A percentile compares a stretch with the other conserved stretches of the same genome.
Evolutionary conservation across 2,329 filamentous ascomycete genomes (phyloP).

Genomic region (Microascus cirrosus): DNA sequence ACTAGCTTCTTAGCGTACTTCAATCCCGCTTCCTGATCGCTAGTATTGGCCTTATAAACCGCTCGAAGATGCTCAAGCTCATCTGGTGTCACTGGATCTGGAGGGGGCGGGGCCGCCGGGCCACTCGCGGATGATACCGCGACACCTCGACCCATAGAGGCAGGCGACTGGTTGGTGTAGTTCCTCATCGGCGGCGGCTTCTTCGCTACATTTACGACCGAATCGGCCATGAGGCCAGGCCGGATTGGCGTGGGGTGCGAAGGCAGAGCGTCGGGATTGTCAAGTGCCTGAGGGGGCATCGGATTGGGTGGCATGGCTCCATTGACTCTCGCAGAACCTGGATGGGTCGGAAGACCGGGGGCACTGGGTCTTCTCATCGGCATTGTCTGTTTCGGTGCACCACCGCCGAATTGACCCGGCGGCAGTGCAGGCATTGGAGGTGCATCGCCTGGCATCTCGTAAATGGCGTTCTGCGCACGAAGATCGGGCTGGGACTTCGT

Average conservation of each 20-base stretch:
- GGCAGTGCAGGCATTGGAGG: constrained; percentile 30
- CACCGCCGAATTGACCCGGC: constrained; percentile 2
- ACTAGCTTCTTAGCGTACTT: constrained; percentile 72
- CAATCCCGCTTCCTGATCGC: constrained; percentile 61
- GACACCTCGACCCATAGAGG: not conserved
- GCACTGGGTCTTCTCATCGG: not conserved
- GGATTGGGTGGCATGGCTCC: constrained; percentile 6
- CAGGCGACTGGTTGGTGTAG: constrained; percentile 23
- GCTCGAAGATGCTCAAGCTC: constrained; percentile 68
- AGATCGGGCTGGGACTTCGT: constrained; percentile 60
- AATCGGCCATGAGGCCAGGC: constrained; percentile 49
- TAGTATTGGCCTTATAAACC: constrained; percentile 57
- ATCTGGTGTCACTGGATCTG: constrained; percentile 55
- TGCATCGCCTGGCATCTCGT: constrained; percentile 60
- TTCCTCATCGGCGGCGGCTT: constrained; percentile 49
- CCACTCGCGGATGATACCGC: not conserved
- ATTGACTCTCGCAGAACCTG: not conserved
- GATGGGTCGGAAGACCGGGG: not conserved
- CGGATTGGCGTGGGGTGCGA: constrained; percentile 53
- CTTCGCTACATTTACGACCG: constrained; percentile 40
- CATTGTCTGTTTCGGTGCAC: not conserved
- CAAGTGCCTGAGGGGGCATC: constrained; percentile 16
- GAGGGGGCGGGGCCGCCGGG: constrained; percentile 12
- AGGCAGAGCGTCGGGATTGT: constrained; percentile 35
- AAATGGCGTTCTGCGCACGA: constrained; percentile 55